Evolutionary conservation across 176 grass and related monocot genomes (phyloP), one percentile per base, ranked within the genome.

Genomic region (Cocos nucifera): DNA sequence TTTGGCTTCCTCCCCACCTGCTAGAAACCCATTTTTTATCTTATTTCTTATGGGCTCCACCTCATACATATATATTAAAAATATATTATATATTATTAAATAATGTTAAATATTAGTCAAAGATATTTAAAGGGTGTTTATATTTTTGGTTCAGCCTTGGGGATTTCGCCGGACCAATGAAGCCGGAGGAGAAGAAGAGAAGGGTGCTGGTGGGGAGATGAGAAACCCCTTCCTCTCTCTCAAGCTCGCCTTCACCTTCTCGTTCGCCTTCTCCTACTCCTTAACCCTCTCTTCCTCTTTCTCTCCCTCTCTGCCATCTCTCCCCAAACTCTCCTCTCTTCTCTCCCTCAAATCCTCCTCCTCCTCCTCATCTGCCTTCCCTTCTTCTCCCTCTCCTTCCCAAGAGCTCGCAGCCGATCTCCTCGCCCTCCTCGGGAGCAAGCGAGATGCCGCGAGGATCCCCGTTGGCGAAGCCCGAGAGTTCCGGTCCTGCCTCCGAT

Each of bases 171-270:
- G 8, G 6, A 10, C 6, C 32, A 9, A 35, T 35, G 32, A 9
- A 10, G 32, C 10, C 1, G 32, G 32, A 35, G 8, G 32, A 35
- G 32, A 9, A 35, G 32, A 8, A 10, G 23, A 23, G 23, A 23
- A 23, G 23, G 1, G 23, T 23, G 23, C 35, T 14, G 35, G 35
- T 44, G 35, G 2, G 35, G 35, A 12, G 10, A 44, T 44, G 35
- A 44, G 35, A 44, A 44, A 44, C 63, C 57, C 76, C 63, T 78
- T 71, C 5, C 19, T 70, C 15, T 69, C 77, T 14, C 26, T 82
- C 58, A 90, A 86, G 77, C 83, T 95, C 73, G 83, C 86, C 20
- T 58, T 97, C 87, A 24, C 83, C 61, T 7, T 90, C 74, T 79
- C 83, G 67, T 57, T 89, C 69, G 64, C 69, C 77, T 60, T 79